These are phyloP conservation scores for Bipolaris victoriae DNA, from an alignment of 2,329 filamentous ascomycete genomes.

Conservation along the genomic window DNA sequence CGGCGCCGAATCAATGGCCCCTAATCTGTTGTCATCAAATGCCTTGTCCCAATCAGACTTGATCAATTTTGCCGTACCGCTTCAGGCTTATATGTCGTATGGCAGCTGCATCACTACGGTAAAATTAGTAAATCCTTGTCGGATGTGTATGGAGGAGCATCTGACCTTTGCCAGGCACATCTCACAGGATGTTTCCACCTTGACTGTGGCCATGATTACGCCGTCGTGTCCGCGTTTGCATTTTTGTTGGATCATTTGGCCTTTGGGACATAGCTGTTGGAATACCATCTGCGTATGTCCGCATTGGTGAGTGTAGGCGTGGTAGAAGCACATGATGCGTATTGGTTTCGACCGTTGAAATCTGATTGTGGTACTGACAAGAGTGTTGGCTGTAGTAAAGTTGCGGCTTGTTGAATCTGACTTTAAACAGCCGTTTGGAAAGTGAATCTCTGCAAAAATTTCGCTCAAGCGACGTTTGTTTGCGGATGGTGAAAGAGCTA, in stretches of 20 bases:
- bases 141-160: not conserved
- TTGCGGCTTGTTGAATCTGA: not conserved
- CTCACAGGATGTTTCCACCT: constrained; percentile 37
- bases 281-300: constrained; percentile 52
- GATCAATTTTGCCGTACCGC: not conserved
- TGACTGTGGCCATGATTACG: constrained; percentile 39
- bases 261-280: constrained; percentile 37
- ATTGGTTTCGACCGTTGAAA: not conserved
- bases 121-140: not conserved
- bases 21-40: not conserved
- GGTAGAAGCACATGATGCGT: constrained; percentile 55
- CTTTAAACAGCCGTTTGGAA: not conserved
- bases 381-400: not conserved
- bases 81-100: not conserved
- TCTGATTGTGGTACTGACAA: not conserved
- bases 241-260: constrained; percentile 42
- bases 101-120: not conserved
- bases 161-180: constrained; percentile 33
- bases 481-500: not conserved
- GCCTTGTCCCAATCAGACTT: not conserved
- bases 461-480: not conserved
- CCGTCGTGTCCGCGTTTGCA: constrained; percentile 41
- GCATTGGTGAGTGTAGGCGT: constrained; percentile 55
- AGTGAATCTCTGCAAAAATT: not conserved
- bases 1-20: not conserved